These are phyloP conservation scores for Rubia balearica DNA, from an alignment of 305 asterid genomes.

Conservation along the genomic window DNA sequence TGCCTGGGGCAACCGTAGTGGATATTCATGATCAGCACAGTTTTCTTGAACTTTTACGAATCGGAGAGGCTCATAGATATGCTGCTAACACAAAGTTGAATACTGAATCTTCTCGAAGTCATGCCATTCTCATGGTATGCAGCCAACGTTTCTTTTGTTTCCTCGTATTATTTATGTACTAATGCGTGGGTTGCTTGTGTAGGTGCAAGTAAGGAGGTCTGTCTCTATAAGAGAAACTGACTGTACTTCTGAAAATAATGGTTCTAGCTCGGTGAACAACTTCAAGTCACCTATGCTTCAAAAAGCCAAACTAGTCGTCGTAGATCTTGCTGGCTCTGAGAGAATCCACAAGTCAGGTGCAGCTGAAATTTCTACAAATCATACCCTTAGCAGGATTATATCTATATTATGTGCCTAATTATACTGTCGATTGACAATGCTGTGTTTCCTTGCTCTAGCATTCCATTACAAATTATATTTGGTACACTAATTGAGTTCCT, in stretches of 20 bases:
- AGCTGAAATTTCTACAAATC: slow-evolving; percentile 12
- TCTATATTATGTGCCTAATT: neutral
- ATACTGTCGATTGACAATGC: neutral
- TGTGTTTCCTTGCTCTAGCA: neutral
- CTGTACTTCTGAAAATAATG: slow-evolving; percentile 44
- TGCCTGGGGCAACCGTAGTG: slow-evolving; percentile 92
- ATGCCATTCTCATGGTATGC: slow-evolving; percentile 90
- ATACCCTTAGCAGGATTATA: neutral
- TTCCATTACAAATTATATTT: neutral
- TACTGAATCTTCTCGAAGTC: slow-evolving; percentile 99
- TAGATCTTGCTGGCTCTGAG: slow-evolving; percentile 99
- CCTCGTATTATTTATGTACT: neutral
- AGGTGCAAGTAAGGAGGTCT: slow-evolving; percentile 95
- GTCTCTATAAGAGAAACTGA: slow-evolving; percentile 49
- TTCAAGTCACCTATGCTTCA: slow-evolving; percentile 77
- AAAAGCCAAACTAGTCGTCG: slow-evolving; percentile 85
- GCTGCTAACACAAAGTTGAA: slow-evolving; percentile 97
- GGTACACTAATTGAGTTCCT: neutral
- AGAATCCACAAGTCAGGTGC: slow-evolving; percentile 94
- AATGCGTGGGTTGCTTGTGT: slow-evolving; percentile 16
- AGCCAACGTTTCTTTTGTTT: neutral
- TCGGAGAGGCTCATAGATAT: slow-evolving; percentile 92
- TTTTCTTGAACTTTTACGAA: slow-evolving; percentile 72
- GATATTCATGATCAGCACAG: slow-evolving; percentile 80
- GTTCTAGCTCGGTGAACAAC: slow-evolving; percentile 41